Evolutionary conservation across 2,329 filamentous ascomycete species (phyloP), one percentile per base, ranked within the genome.

Genomic region (Beauveria sp.): DNA sequence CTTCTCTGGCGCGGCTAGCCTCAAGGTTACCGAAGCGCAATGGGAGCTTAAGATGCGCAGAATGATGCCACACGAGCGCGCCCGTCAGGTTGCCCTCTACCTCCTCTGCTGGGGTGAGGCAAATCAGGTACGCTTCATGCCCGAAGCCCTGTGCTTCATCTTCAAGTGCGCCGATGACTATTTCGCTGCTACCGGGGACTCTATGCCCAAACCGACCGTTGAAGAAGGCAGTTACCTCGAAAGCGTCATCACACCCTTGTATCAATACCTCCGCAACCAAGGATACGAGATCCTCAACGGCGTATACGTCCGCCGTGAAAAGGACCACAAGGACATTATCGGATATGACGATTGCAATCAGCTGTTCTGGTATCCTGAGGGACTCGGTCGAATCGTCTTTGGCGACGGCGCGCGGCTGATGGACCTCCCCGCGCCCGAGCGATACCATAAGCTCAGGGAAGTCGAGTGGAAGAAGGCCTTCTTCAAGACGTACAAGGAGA

Each of bases 31-130:
- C 1, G 93, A 97, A 74, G 99, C 93, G 75, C 86, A 94, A 64
- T 99, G 94, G 94, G 99, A 97, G 81, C 96, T 92, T 0, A 87
- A 92, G 61, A 99, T 99, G 94, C 99, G 97, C 79, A 88, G 91
- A 69, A 97, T 99, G 94, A 97, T 94, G 2, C 94, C 97, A 76
- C 92, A 97, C 71, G 94, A 99, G 66, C 88, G 94, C 62, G 87
- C 94, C 51, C 90, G 94, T 30, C 94, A 99, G 75, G 77, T 99
- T 57, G 93, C 92, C 4, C 81, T 99, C 1, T 99, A 91, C 73
- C 82, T 99, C 8, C 84, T 97, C 55, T 96, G 91, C 76, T 99
- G 94, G 94, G 94, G 94, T 72, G 94, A 99, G 75, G 94, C 93
- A 61, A 99, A 99, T 72, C 94, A 99, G 75, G 93, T 97, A 66